Base-by-base conservation (phyloP, 176 grass and related monocot genomes). In the Cocos nucifera region DNA sequence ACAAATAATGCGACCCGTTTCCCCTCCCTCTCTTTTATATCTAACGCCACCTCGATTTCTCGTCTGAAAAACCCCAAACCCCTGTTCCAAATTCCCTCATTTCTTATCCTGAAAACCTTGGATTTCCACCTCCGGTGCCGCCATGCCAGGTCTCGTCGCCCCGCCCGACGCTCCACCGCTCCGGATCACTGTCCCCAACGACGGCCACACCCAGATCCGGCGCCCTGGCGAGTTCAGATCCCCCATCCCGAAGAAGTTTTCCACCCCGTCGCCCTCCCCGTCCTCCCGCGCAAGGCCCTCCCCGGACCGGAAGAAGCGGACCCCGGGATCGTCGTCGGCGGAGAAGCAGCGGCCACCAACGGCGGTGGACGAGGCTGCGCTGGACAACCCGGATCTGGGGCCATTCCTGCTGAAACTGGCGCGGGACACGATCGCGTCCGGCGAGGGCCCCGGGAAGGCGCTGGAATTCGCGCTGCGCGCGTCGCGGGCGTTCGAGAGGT, bases 311-410 rank as follows among this genome's bases (percentile, higher is more conserved):
- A n/a, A 79, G 23, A 83, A 83, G 57, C 35, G 35, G 35, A 44
- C 35, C 8, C 35, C 35, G 9, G 35, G 35, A 44, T 44, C 35
- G 9, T 5, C 69, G 16, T 14, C 53, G 0, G 17, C 10, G 0
- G 39, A 58, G 22, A 20, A 44, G 35, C 35, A 44, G 35, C 35
- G 35, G 35, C 35, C 79, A n/a, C 6, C 24, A 19, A 39, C 62
- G 30, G 77, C 71, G 51, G 70, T 65, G 19, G 79, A 82, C 58
- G 87, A 86, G 65, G 66, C 79, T 20, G 83, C 88, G 51, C 82
- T 98, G 8, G 94, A 98, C 70, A 98, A 98, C 70, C 94, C 94
- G 79, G 94, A 98, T 98, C 94, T 98, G 66, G 94, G 94, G 1
- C 94, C 94, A 1, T 98, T 98, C 75, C 79, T 98, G 22, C 85